Conservation (phyloP, 108 stramenopile species). For the Cyclostephanos invisitatus region DNA sequence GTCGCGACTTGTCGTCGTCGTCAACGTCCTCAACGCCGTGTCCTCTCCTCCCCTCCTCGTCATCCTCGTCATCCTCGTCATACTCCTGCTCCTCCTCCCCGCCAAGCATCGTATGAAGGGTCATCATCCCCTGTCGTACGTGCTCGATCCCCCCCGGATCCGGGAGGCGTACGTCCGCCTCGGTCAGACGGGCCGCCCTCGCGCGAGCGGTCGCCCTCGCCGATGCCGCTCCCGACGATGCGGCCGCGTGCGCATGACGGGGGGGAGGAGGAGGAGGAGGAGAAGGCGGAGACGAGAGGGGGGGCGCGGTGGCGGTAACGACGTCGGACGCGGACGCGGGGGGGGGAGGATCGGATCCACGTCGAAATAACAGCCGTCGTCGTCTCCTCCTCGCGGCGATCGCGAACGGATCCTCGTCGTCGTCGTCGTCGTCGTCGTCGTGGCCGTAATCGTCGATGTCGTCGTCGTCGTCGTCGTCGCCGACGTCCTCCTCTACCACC, state of each 20-base stretch:
- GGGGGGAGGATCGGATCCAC: neutral
- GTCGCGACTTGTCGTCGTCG: neutral
- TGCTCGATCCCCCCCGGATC: conserved; percentile 88
- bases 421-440: conserved; percentile 1
- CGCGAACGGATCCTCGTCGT: neutral
- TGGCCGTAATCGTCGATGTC: conserved; percentile 5
- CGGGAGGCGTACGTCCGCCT: conserved; percentile 59
- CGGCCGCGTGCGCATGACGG: neutral
- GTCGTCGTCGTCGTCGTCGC: neutral
- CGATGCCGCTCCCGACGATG: conserved; percentile 9
- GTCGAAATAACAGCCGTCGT: neutral
- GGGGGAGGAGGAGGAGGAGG: neutral
- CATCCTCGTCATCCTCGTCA: conserved; percentile 2
- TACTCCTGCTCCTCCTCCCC: conserved; percentile 16
- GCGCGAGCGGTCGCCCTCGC: neutral
- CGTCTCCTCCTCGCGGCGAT: neutral
- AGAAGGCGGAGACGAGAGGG: neutral
- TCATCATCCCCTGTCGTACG: conserved; percentile 93
- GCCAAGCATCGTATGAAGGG: conserved; percentile 85
- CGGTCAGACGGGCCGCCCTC: conserved; percentile 57
- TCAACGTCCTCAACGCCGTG: neutral
- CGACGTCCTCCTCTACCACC: too few relatives aligned
- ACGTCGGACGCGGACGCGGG: neutral
- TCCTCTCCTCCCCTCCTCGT: conserved; percentile 13
- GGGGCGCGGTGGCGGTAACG: neutral